A percentile compares a stretch with the other conserved stretches of the same genome.
phyloP scores from a whole-genome alignment of 495 filamentous ascomycete genomes.

The Daldinia decipiens region DNA sequence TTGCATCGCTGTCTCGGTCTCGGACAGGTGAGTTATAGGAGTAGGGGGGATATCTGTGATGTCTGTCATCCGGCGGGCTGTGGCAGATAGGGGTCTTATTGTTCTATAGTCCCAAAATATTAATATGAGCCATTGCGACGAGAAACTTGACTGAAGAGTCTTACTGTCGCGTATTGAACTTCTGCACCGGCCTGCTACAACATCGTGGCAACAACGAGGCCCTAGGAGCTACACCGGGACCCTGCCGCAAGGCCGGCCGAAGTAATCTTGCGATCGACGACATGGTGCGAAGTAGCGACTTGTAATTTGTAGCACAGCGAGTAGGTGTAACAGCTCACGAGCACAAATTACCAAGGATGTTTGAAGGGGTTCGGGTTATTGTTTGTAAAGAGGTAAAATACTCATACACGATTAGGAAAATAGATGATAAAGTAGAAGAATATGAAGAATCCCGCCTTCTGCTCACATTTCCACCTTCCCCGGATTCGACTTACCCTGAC shows the following conservation, averaged over 20 bases:
- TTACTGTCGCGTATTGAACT: slow-evolving; percentile 55
- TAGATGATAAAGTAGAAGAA: not conserved
- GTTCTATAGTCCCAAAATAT: slow-evolving; percentile 22
- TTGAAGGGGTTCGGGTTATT: slow-evolving; percentile 2
- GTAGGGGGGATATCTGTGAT: slow-evolving; percentile 81
- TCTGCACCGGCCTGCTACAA: slow-evolving; percentile 50
- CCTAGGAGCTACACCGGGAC: slow-evolving; percentile 56
- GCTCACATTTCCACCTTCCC: slow-evolving; percentile 26
- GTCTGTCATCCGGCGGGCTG: slow-evolving; percentile 68
- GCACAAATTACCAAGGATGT: not conserved
- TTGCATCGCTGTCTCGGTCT: slow-evolving; percentile 87
- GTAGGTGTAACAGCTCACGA: not conserved
- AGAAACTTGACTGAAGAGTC: slow-evolving; percentile 37
- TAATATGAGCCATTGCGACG: slow-evolving; percentile 16
- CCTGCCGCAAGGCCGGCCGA: slow-evolving; percentile 71
- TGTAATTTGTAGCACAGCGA: not conserved
- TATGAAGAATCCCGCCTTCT: not conserved
- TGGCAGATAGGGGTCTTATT: slow-evolving; percentile 75
- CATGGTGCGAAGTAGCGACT: slow-evolving; percentile 58
- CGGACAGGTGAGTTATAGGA: slow-evolving; percentile 91
- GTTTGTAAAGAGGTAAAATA: slow-evolving; percentile 4
- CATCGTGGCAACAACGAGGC: slow-evolving; percentile 58
- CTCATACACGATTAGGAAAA: not conserved
- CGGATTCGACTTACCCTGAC: slow-evolving; percentile 25
- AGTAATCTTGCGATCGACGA: slow-evolving; percentile 74